These are phyloP conservation scores for Mortierella sp. DNA, from an alignment of 371 early-diverging fungal species.

Conservation along the genomic window DNA sequence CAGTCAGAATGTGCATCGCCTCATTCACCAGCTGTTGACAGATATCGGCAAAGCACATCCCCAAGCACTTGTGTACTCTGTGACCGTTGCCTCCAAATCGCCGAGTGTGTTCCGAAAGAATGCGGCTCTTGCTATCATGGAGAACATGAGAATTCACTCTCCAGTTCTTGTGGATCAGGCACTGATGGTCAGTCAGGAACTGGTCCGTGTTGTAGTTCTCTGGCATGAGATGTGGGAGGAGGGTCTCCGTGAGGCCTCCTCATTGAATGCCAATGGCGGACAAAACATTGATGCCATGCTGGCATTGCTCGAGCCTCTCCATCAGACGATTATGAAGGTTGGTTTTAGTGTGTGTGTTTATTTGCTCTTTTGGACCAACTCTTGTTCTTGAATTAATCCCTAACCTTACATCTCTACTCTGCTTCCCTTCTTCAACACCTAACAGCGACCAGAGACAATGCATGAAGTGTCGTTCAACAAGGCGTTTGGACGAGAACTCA, in stretches of 20 bases:
- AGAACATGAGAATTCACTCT: constrained; percentile 88
- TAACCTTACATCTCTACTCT: neutral
- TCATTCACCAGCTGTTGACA: constrained; percentile 90
- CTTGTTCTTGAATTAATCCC: neutral
- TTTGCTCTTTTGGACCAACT: neutral
- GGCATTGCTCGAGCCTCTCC: constrained; percentile 87
- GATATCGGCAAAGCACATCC: constrained; percentile 97
- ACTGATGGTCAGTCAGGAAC: constrained; percentile 93
- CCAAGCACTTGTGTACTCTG: constrained; percentile 95
- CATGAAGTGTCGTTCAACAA: constrained; percentile 95
- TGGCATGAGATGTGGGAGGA: constrained; percentile 99
- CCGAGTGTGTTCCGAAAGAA: constrained; percentile 79
- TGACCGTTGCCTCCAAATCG: constrained; percentile 97
- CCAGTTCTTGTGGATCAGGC: constrained; percentile 93
- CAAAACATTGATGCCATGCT: constrained; percentile 93
- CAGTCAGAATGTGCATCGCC: constrained; percentile 80
- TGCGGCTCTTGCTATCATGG: constrained; percentile 91
- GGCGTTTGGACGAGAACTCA: constrained; percentile 92
- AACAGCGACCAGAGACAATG: constrained; percentile 88
- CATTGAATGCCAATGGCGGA: constrained; percentile 81
- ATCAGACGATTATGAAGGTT: constrained; percentile 84
- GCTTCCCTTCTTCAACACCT: neutral
- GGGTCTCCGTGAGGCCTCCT: constrained; percentile 91
- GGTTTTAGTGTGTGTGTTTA: neutral
- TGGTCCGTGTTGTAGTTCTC: constrained; percentile 95